Conservation (phyloP, 2,329 filamentous ascomycete genomes). For the Eutypella sp. region DNA sequence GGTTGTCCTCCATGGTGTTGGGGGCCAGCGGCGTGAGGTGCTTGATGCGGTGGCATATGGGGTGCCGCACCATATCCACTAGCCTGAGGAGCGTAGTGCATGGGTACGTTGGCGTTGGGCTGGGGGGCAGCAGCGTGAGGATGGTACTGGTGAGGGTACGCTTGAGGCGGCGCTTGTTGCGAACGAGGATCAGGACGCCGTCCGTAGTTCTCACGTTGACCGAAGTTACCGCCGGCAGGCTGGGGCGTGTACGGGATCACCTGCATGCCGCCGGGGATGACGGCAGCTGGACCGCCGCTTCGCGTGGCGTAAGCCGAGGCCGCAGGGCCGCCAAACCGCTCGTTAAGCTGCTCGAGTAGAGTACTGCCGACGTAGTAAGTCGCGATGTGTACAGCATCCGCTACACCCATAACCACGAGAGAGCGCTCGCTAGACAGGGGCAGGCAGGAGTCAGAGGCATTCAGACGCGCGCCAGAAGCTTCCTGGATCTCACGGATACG, state of each 20-base stretch:
- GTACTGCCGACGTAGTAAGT: conserved; percentile 98
- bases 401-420: conserved; percentile 95
- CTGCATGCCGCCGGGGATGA: conserved; percentile 96
- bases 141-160: conserved; percentile 72
- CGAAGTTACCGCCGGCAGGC: conserved; percentile 86
- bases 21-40: conserved; percentile 58
- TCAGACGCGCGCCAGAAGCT: conserved; percentile 90
- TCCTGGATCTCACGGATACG: conserved; percentile 98
- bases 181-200: conserved; percentile 68
- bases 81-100: conserved; percentile 79
- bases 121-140: conserved; percentile 56
- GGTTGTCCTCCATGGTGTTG: conserved; percentile 62
- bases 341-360: conserved; percentile 93
- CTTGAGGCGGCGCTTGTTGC: conserved; percentile 70
- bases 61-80: conserved; percentile 73
- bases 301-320: conserved; percentile 97
- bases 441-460: conserved; percentile 91
- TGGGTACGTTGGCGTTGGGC: conserved; percentile 57
- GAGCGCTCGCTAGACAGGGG: conserved; percentile 94
- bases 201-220: conserved; percentile 79
- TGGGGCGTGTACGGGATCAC: conserved; percentile 97
- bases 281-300: conserved; percentile 86
- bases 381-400: conserved; percentile 96
- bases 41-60: conserved; percentile 69
- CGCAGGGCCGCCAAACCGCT: conserved; percentile 90